Percentiles rank a stretch among this genome's conserved stretches.
Evolutionary conservation across 352 stramenopile genomes (phyloP).

Genomic region (Halophytophthora batemanensis): DNA sequence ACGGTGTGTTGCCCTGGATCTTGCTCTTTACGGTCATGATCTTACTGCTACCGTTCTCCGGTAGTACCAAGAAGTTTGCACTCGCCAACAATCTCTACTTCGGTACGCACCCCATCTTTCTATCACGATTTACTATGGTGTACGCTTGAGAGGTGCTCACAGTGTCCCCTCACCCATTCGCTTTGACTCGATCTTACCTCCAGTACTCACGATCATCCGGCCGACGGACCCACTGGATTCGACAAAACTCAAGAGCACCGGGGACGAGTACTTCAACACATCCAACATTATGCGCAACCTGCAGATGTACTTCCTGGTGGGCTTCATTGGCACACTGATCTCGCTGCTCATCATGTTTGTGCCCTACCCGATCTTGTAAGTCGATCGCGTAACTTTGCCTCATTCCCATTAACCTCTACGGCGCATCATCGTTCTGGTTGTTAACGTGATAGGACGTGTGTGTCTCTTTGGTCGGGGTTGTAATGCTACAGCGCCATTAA

Average conservation of each 20-base stretch:
- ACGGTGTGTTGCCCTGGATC: conserved; percentile 49
- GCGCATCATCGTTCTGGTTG: neutral
- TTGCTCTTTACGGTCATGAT: conserved; percentile 53
- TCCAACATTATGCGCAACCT: conserved; percentile 53
- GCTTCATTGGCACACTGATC: conserved; percentile 45
- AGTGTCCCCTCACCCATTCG: neutral
- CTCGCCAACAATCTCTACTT: conserved; percentile 68
- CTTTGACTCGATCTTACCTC: neutral
- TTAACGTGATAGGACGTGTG: too few species aligned
- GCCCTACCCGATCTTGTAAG: conserved; percentile 62
- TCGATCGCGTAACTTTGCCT: neutral
- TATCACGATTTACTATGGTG: neutral
- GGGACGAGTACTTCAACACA: conserved; percentile 32
- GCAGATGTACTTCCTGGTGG: conserved; percentile 46
- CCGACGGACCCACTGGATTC: conserved; percentile 36
- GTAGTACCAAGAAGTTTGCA: conserved; percentile 67
- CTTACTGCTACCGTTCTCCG: conserved; percentile 52
- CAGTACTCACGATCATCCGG: conserved; percentile 65
- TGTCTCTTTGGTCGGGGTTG: too few species aligned
- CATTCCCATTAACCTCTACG: neutral
- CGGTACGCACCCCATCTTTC: conserved; percentile 18
- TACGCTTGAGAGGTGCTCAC: conserved; percentile 1
- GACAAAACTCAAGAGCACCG: conserved; percentile 32
- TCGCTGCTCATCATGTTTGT: conserved; percentile 54
- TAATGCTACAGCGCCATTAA: conserved; percentile 25